Base-by-base conservation (phyloP, 108 stramenopile species). In the Aurantiochytrium sp. region DNA sequence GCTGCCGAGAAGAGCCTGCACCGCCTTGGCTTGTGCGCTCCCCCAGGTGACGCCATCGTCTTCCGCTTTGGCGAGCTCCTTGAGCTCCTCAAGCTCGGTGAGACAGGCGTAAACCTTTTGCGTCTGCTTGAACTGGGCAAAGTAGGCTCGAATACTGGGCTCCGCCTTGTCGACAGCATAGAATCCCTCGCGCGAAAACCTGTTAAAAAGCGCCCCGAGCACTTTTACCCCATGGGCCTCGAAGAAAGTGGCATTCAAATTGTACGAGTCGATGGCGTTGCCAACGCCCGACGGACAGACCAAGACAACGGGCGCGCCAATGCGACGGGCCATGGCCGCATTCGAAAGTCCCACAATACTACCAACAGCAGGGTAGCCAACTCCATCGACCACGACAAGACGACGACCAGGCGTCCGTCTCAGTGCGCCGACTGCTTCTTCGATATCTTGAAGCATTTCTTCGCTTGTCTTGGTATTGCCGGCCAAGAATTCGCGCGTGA, bases 361-460 rank as follows among this genome's bases (percentile, higher is more conserved):
- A 44, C 98, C 98, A 45, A 99, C 98, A 4, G 97, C 94, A 16
- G 98, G 98, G 92, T 97, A 99, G 43, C 98, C 98, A 16, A 99
- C 98, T 21, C 98, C 98, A 90, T 99, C 98, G 5, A 99, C 95
- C 19, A 99, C 89, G 0, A 98, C 97, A 8, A 97, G 90, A 87
- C 90, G 90, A 87, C 96, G 96, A 29, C 93, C 94, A 6, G 76
- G 76, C 42, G 29, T 64, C 5, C 60, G 10, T 2, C 95, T 93
- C 58, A 99, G 59, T 57, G 93, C 88, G 87, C 97, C 95, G 19
- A 99, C 98, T 5, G 96, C 95, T 8, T 90, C 91, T 35, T 88
- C 72, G 5, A 95, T 95, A 87, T 95, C 94, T 29, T 93, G 88
- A 72, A 99, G 72, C 76, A 99, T 69, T 23, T 95, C 92, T 55